These are phyloP conservation scores for Evernia prunastri DNA, from an alignment of 495 filamentous ascomycete species.

Conservation along the genomic window DNA sequence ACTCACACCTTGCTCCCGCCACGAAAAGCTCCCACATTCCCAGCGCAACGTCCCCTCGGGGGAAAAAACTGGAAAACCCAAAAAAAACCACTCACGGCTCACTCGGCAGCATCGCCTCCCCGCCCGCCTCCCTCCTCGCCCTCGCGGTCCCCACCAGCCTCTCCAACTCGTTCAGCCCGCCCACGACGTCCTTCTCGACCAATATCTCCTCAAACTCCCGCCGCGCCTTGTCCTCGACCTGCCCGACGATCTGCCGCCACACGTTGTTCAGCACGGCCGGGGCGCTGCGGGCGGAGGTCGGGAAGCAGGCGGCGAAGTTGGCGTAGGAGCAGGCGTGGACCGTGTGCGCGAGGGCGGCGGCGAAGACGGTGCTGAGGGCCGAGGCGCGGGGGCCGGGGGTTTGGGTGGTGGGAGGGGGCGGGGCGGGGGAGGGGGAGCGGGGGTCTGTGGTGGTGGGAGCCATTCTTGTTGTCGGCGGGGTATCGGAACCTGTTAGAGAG, in stretches of 20 bases:
- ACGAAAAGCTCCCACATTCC: no score
- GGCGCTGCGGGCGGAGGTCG: constrained; percentile 65
- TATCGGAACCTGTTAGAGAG: background rate
- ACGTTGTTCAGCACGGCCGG: constrained; percentile 60
- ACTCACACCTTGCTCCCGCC: background rate
- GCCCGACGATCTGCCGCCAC: constrained; percentile 63
- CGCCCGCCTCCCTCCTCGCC: constrained; percentile 44
- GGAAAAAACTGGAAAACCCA: no score
- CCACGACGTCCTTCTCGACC: constrained; percentile 60
- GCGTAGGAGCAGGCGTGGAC: constrained; percentile 65
- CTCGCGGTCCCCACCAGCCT: constrained; percentile 63
- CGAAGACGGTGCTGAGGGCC: constrained; percentile 63
- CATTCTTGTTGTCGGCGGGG: background rate
- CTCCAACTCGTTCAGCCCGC: constrained; percentile 77
- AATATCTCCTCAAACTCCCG: constrained; percentile 75
- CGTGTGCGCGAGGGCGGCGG: constrained; percentile 60
- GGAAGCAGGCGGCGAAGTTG: constrained; percentile 85
- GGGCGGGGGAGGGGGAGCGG: constrained; percentile 47
- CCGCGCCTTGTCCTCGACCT: constrained; percentile 53
- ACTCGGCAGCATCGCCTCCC: constrained; percentile 23
- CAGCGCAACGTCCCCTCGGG: no score
- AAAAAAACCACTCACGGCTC: constrained; percentile 36
- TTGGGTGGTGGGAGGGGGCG: constrained; percentile 49
- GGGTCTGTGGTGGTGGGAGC: constrained; percentile 1
- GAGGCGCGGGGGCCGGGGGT: constrained; percentile 71